Percentiles rank a stretch among this genome's conserved stretches.
phyloP scores from a whole-genome alignment of 805 yeast genomes.

The Komagataella pastoris region DNA sequence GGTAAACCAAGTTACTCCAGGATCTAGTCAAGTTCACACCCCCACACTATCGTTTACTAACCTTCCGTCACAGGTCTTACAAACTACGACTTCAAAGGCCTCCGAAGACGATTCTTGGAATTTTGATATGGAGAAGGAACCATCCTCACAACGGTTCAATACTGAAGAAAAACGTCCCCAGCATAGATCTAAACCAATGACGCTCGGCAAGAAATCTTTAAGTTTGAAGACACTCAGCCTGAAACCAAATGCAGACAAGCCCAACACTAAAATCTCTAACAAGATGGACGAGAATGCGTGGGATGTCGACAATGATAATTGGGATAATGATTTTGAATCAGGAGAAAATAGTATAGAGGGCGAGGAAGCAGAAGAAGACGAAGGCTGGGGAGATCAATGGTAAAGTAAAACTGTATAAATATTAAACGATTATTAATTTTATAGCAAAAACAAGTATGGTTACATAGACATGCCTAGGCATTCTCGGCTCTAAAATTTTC shows the following conservation, averaged over 20 bases:
- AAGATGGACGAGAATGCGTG: slow-evolving; percentile 8
- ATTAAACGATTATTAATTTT: not conserved
- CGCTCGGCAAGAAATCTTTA: slow-evolving; percentile 7
- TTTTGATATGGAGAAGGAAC: slow-evolving; percentile 2
- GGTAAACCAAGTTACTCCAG: slow-evolving; percentile 2
- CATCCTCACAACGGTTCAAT: not conserved
- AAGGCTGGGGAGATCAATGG: slow-evolving; percentile 36
- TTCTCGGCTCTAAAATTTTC: slow-evolving; percentile 21
- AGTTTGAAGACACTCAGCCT: slow-evolving; percentile 4
- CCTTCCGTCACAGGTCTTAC: not conserved
- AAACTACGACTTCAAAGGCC: not conserved
- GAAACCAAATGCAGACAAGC: not conserved
- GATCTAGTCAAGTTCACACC: not conserved
- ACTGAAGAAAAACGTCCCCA: not conserved
- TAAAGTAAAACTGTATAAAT: slow-evolving; percentile 7
- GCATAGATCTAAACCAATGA: not conserved
- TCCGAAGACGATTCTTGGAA: not conserved
- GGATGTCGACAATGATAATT: slow-evolving; percentile 14
- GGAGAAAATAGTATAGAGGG: not conserved
- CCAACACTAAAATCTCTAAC: not conserved
- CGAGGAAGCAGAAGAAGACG: slow-evolving; percentile 12
- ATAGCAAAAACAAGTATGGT: not conserved
- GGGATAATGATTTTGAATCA: slow-evolving; percentile 10
- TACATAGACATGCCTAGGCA: not conserved
- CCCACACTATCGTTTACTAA: not conserved